Evolutionary conservation across 306 rosid genomes (phyloP).

Genomic region (Mimosa bimucronata): DNA sequence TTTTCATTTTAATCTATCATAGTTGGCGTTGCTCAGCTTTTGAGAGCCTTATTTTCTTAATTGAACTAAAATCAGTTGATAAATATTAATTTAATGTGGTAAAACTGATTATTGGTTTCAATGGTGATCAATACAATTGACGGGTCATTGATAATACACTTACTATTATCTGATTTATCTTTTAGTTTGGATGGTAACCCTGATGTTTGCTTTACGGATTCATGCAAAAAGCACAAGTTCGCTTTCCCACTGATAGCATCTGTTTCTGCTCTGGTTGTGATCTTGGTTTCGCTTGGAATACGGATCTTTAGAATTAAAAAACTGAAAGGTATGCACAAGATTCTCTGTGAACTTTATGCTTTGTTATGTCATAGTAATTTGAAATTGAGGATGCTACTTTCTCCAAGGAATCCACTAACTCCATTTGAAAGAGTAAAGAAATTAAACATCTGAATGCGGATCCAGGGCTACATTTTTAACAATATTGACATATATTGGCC

Average conservation of each 20-base stretch:
- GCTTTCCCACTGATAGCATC: background rate
- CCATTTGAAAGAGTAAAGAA: too few relatives aligned
- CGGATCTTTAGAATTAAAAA: too few relatives aligned
- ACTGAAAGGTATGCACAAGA: background rate
- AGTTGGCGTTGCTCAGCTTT: background rate
- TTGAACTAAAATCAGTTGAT: background rate
- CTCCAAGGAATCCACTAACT: too few relatives aligned
- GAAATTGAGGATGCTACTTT: too few relatives aligned
- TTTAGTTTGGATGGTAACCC: conserved; percentile 7
- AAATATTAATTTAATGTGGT: too few relatives aligned
- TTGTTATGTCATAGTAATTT: background rate
- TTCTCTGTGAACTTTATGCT: background rate
- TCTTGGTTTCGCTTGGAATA: too few relatives aligned
- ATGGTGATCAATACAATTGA: background rate
- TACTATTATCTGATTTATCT: background rate
- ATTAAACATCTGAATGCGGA: too few relatives aligned
- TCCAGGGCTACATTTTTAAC: too few relatives aligned
- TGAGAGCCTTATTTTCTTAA: background rate
- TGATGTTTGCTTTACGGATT: background rate
- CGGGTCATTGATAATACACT: background rate
- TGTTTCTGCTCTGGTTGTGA: background rate
- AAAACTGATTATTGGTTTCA: too few relatives aligned
- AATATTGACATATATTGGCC: too few relatives aligned
- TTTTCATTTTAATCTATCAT: background rate
- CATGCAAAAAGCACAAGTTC: background rate